These are phyloP conservation scores for Podospora conica DNA, from an alignment of 495 filamentous ascomycete genomes.

Conservation along the genomic window DNA sequence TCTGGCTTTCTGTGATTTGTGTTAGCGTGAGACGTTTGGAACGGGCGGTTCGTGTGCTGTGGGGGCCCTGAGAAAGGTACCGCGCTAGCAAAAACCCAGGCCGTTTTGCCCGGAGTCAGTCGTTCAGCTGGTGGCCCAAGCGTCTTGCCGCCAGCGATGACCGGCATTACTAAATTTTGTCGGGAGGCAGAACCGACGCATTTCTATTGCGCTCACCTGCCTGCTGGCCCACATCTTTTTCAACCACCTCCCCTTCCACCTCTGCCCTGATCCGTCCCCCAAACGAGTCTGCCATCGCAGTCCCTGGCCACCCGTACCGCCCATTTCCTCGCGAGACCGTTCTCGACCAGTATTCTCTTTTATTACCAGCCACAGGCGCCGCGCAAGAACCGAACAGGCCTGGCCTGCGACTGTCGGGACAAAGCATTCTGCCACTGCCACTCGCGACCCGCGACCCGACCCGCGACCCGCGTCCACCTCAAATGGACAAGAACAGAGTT, in stretches of 20 bases:
- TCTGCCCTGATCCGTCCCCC: not conserved
- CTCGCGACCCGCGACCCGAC: not conserved
- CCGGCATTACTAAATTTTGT: constrained; percentile 25
- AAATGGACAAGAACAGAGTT: not conserved
- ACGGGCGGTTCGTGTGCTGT: too few species aligned
- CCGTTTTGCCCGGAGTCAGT: not conserved
- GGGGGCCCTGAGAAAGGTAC: too few species aligned
- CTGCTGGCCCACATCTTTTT: not conserved
- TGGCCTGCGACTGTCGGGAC: not conserved
- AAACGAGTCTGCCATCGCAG: constrained; percentile 9
- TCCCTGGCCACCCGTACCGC: not conserved
- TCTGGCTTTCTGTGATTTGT: too few species aligned
- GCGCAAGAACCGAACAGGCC: not conserved
- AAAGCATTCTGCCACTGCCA: not conserved
- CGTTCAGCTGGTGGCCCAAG: constrained; percentile 13
- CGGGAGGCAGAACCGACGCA: constrained; percentile 1
- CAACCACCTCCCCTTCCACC: not conserved
- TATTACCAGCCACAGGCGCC: not conserved
- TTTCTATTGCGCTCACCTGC: not conserved
- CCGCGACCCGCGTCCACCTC: not conserved
- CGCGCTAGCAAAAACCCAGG: too few species aligned
- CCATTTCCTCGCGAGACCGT: not conserved
- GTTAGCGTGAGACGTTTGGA: too few species aligned
- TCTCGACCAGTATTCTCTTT: not conserved
- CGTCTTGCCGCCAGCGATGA: constrained; percentile 3